phyloP scores from a whole-genome alignment of 1,284 basidiomycete species.

The Dichomitus squalens region DNA sequence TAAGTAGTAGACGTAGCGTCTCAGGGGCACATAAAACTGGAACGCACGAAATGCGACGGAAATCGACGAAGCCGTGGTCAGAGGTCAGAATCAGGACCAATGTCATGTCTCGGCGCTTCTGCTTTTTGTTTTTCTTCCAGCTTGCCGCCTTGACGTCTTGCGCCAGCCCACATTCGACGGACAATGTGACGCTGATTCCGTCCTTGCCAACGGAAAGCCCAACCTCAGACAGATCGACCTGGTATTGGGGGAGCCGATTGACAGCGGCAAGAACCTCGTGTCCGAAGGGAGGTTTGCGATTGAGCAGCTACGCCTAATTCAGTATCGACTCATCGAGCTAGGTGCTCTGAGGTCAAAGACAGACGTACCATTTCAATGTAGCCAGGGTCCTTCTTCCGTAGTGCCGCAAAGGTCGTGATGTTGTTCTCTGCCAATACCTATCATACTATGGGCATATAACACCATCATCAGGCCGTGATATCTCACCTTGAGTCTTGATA shows the following conservation, averaged over 20 bases:
- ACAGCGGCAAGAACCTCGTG: conserved; percentile 61
- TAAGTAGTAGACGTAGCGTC: not conserved
- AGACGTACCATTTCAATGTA: conserved; percentile 62
- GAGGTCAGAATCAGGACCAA: conserved; percentile 73
- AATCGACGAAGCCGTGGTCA: conserved; percentile 72
- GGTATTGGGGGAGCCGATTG: conserved; percentile 67
- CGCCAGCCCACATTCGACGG: conserved; percentile 56
- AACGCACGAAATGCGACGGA: conserved; percentile 71
- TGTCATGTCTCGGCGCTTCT: conserved; percentile 57
- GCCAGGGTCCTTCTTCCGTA: conserved; percentile 57
- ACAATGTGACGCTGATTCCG: conserved; percentile 62
- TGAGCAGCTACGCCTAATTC: conserved; percentile 56
- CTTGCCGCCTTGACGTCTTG: conserved; percentile 30
- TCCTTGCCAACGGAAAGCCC: conserved; percentile 38
- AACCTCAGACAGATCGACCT: conserved; percentile 50
- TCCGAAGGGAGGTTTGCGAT: conserved; percentile 74
- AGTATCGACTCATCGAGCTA: not conserved
- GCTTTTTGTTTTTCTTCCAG: conserved; percentile 49
- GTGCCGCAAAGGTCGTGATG: conserved; percentile 59
- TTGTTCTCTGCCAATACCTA: conserved; percentile 77
- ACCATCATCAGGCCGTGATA: too few species aligned
- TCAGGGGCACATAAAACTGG: not conserved
- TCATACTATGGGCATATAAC: not conserved
- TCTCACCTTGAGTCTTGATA: conserved; percentile 54
- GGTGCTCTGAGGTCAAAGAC: not conserved